Base-by-base conservation (phyloP, 768 basidiomycete species). In the Lentinus brumalis region DNA sequence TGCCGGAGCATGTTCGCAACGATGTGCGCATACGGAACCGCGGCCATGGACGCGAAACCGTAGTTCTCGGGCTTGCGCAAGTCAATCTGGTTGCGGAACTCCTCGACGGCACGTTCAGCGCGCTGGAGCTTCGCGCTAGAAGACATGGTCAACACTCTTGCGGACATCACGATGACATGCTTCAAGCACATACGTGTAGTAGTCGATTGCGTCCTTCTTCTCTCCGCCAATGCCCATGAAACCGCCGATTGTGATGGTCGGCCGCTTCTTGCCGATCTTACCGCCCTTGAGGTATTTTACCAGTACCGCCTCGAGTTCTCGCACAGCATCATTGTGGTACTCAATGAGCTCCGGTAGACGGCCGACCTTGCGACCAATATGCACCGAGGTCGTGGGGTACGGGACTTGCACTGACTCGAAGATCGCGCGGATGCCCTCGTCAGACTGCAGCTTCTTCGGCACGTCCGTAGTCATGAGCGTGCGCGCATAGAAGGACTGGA, bases 321-420 rank as follows among this genome's bases (percentile, higher is more conserved):
- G 82, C n/a, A 99, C 96, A n/a, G 93, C 89, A 56, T 86, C 78
- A 73, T 98, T 98, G 74, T 96, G 93, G 67, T 87, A 90, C 58
- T 96, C 91, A 64, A 99, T 92, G 57, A 97, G 78, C 60, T 94
- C 88, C 0, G 97, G 94, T 15, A 98, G 86, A 58, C 86, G 82
- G 30, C 95, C 96, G 38, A 98, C 89, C 66, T 85, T 86, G 21
- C 94, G 86, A 26, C 94, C 90, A 53, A 96, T 88, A 74, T 95
- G 92, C 6, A 96, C 94, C 26, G 91, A 88, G 1, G 92, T 94
- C 0, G 94, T 94, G 1, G 94, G 94, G 73, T 96, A 96, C 14
- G 94, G 94, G 7, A 95, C 71, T 44, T 78, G 76, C 26, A 89
- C 77, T 10, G 79, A 78, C 65, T 90, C 85, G 71, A 96, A 93